Evolutionary conservation across 2,329 filamentous ascomycete species (phyloP), one percentile per base, ranked within the genome.

Genomic region (Alternaria sp.): DNA sequence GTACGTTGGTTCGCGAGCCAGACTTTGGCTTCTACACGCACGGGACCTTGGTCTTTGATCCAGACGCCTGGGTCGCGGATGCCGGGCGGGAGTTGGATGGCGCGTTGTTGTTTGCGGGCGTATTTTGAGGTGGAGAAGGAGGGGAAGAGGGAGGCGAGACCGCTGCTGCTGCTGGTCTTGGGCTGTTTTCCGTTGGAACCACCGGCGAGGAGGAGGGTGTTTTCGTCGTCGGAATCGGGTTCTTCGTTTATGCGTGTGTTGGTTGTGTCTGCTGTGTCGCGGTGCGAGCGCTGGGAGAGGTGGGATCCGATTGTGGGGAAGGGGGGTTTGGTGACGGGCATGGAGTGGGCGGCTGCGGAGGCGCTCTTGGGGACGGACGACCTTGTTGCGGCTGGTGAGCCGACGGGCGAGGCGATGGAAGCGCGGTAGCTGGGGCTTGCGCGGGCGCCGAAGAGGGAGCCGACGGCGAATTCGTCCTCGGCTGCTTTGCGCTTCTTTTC

Each of bases 1-100:
- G 96, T 99, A 65, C 96, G 91, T 82, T 99, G 95, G 81, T 99
- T 99, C 58, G 96, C 96, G 61, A 99, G 90, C 95, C 96, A 99
- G 28, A 99, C 95, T 82, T 99, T 99, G 65, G 93, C 93, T 83
- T 99, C 96, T 61, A 99, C 93, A 77, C 93, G 91, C 68, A 98
- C 87, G 36, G 93, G 92, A 4, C 96, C 95, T 32, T 91, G 88
- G 81, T 99, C 96, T 84, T 99, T 99, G 85, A 99, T 92, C 90
- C 95, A 96, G 69, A 89, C 86, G 9, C 87, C 88, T 2, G 96
- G 96, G 76, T 96, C 90, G 21, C 88, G 88, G n/a, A 99, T 93
- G 30, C 96, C 96, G 25, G 93, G 91, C 0, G 96, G 96, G 4
- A 98, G 85, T 56, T 85, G 81, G 12, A 83, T 82, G 54, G 81